phyloP scores from a whole-genome alignment of 257 asterid genomes.

The Coffea eugenioides region DNA sequence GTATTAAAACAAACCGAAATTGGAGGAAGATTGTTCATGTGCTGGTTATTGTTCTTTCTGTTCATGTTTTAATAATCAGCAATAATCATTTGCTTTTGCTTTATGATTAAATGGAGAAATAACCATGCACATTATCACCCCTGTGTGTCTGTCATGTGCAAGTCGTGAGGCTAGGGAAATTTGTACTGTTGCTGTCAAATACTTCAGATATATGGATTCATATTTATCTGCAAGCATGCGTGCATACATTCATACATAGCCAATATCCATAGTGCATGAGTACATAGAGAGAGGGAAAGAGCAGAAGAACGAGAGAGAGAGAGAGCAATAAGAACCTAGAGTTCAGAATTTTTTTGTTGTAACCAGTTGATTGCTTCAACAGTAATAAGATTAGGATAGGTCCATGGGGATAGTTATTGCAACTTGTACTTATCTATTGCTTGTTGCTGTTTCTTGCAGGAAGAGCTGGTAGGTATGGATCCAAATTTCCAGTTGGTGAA shows the following conservation, averaged over 20 bases:
- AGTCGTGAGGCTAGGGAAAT: background rate
- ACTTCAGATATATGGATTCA: background rate
- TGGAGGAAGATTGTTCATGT: background rate
- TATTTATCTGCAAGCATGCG: too few species aligned
- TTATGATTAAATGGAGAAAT: background rate
- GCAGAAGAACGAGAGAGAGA: too few species aligned
- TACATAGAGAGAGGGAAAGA: too few species aligned
- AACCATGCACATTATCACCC: background rate
- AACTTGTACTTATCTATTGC: background rate
- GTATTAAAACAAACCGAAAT: background rate
- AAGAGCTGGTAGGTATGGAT: conserved; percentile 96
- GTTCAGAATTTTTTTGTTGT: too few species aligned
- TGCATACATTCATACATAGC: too few species aligned
- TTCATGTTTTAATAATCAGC: background rate
- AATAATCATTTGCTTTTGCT: background rate
- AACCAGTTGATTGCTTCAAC: too few species aligned
- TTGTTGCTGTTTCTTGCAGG: conserved; percentile 51
- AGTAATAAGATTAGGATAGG: too few species aligned
- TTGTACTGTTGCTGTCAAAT: background rate
- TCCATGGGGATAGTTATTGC: background rate
- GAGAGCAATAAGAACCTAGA: too few species aligned
- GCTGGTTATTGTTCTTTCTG: background rate
- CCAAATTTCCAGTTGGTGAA: conserved; percentile 80
- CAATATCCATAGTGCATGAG: too few species aligned
- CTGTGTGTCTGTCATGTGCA: background rate